Percentiles rank a stretch among this genome's conserved stretches.
These are phyloP conservation scores for Aurifilum marmelostoma DNA, from an alignment of 2,329 filamentous ascomycete genomes.

Conservation along the genomic window DNA sequence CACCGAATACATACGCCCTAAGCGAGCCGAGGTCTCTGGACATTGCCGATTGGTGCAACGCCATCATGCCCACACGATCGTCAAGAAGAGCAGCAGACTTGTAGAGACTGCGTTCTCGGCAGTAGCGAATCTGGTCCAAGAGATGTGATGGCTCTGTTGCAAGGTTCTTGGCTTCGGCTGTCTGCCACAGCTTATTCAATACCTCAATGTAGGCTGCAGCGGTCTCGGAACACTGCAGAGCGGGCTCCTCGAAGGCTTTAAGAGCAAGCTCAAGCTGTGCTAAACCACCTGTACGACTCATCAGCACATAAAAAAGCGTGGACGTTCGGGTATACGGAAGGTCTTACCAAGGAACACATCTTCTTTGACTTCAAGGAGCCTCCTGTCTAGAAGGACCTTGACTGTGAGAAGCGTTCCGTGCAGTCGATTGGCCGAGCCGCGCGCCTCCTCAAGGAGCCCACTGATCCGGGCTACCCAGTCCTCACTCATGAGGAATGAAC, in stretches of 20 bases:
- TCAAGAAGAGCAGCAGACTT: conserved; percentile 42
- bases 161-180: neutral
- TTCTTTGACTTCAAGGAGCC: conserved; percentile 40
- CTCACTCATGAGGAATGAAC: conserved; percentile 60
- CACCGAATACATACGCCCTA: conserved; percentile 39
- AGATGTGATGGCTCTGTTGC: neutral
- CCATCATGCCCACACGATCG: conserved; percentile 43
- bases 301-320: neutral
- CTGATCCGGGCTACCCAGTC: conserved; percentile 51
- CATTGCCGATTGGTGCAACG: conserved; percentile 40
- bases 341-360: conserved; percentile 14
- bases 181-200: conserved; percentile 45
- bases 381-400: conserved; percentile 60
- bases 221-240: conserved; percentile 43
- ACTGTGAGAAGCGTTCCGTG: conserved; percentile 63
- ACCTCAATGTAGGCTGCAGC: conserved; percentile 52
- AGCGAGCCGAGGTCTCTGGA: conserved; percentile 31
- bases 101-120: conserved; percentile 8
- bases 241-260: conserved; percentile 13
- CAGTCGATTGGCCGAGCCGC: conserved; percentile 52
- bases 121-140: neutral
- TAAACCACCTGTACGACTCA: conserved; percentile 9
- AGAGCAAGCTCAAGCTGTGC: conserved; percentile 19
- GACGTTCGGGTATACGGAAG: neutral
- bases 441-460: conserved; percentile 40